Evolutionary conservation across 192 early-diverging fungal species (phyloP), one percentile per base, ranked within the genome.

Genomic region (Jimgerdemannia flammicorona): DNA sequence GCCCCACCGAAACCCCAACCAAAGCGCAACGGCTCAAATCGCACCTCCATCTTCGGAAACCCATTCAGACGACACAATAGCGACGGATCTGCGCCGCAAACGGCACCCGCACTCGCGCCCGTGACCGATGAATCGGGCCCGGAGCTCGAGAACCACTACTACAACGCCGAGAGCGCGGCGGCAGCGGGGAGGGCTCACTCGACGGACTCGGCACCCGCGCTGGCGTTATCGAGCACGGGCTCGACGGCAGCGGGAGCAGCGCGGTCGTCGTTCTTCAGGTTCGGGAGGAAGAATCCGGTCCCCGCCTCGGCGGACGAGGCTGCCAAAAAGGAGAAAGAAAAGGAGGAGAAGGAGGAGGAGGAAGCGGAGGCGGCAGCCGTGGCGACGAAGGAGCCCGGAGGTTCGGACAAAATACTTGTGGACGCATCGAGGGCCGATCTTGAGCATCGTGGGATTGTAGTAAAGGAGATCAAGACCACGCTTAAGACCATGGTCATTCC

Each of bases 381-480:
- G 29, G 74, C 43, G 67, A 42, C 41, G 49, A 64, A 74, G 40
- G 44, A 41, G 65, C 44, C 64, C 20, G 65, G 65, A 64, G 64
- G 43, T 40, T 43, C 65, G 42, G 43, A 66, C 20, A 43, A 39
- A 66, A 74, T 40, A 3, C 20, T 65, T 3, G 49, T 54, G 40
- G 81, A 83, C 44, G 76, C 76, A 66, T 77, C 78, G 29, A 68
- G 72, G 41, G 76, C 76, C 68, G 81, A 83, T 43, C 67, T 83
- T 10, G 54, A 74, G 4, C 79, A 79, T 40, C 71, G 81, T 65
- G 81, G 81, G 65, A 83, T 83, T 40, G 73, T 76, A 14, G 78
- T 83, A 10, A 83, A 83, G 64, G 81, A 83, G 68, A 83, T 83
- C 67, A 83, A 83, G 63, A 77, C 78, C 43, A 83, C 81, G 40